These are phyloP conservation scores for Colletotrichum sansevieriae DNA, from an alignment of 2,329 filamentous ascomycete species.

Conservation along the genomic window DNA sequence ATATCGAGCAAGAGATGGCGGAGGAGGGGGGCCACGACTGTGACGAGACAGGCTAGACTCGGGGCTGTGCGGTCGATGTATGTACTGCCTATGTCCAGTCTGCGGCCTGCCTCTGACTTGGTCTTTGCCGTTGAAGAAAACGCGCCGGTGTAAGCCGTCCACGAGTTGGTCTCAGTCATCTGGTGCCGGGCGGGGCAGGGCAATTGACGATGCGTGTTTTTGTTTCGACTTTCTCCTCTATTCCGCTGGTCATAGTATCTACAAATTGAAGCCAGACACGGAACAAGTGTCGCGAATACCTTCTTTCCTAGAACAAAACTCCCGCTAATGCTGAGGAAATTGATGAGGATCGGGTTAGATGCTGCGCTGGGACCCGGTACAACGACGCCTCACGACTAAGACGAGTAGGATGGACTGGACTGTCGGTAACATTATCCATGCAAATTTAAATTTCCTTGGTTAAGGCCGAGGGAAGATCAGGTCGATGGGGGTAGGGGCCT, in stretches of 20 bases:
- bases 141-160: conserved; percentile 6
- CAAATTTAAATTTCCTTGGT: neutral
- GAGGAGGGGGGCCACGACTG: neutral
- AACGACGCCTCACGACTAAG: neutral
- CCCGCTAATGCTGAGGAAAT: conserved; percentile 1
- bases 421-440: neutral
- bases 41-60: conserved; percentile 14
- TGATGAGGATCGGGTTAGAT: neutral
- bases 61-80: conserved; percentile 19
- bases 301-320: neutral
- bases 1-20: neutral
- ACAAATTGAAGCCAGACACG: conserved; percentile 1
- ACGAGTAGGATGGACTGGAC: too few relatives aligned
- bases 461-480: neutral
- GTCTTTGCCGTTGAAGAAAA: conserved; percentile 8
- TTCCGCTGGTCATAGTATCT: neutral
- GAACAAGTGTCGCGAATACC: conserved; percentile 18
- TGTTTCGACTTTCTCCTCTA: neutral
- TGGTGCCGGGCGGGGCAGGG: neutral
- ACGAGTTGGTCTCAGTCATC: neutral
- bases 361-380: neutral
- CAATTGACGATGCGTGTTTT: neutral
- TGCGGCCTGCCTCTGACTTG: too few relatives aligned
- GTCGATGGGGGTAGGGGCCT: neutral
- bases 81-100: neutral